Percentiles rank a stretch among this genome's conserved stretches.
These are phyloP conservation scores for Tilletia indica DNA, from an alignment of 1,284 basidiomycete species.

Conservation along the genomic window DNA sequence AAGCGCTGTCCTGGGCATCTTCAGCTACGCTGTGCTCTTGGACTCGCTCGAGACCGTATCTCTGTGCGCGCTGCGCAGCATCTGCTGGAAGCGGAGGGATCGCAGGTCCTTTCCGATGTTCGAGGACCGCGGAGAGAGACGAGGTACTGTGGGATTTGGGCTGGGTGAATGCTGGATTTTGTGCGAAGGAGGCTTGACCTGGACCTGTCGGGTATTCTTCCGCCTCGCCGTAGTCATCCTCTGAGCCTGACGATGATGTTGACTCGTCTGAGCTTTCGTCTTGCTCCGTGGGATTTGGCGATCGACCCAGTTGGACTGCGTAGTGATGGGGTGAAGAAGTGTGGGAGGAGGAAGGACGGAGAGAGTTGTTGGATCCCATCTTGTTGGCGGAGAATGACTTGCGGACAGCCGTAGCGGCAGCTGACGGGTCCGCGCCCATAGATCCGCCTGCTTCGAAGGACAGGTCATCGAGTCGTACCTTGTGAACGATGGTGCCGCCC, in stretches of 20 bases:
- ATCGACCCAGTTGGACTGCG: not conserved
- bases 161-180: constrained; percentile 19
- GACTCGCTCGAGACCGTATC: constrained; percentile 22
- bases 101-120: too few species aligned
- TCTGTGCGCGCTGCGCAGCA: constrained; percentile 31
- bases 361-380: not conserved
- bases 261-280: constrained; percentile 26
- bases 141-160: too few species aligned
- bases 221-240: constrained; percentile 35
- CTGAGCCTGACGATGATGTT: constrained; percentile 31
- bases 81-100: constrained; percentile 23
- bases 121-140: too few species aligned
- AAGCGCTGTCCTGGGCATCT: not conserved
- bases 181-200: constrained; percentile 13
- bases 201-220: constrained; percentile 4
- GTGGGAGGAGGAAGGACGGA: not conserved
- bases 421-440: not conserved
- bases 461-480: not conserved
- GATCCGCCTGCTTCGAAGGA: not conserved
- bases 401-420: not conserved
- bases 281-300: constrained; percentile 5
- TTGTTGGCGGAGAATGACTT: not conserved
- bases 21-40: not conserved
- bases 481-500: constrained; percentile 7
- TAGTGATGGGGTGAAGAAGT: too few species aligned